Percentiles rank a stretch among this genome's conserved stretches.
These are phyloP conservation scores for Warburgia ugandensis DNA, from an alignment of 164 flowering plant species.

Conservation along the genomic window DNA sequence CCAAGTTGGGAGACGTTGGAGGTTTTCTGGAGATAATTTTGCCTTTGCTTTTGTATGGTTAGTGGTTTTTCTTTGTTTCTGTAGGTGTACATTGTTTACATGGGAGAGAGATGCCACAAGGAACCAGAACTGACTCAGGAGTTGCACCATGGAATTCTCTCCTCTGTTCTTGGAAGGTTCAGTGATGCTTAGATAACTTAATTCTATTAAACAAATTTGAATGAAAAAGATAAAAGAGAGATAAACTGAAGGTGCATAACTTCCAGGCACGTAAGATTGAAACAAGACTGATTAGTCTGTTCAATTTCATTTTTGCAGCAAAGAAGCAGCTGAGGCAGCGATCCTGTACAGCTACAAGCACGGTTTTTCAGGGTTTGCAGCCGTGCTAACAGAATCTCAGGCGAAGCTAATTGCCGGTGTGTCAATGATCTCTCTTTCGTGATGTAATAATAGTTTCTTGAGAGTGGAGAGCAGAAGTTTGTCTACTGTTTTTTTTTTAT, in stretches of 20 bases:
- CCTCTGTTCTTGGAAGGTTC: constrained; percentile 34
- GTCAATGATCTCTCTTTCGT: background rate
- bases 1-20: background rate
- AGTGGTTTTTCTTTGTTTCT: constrained; percentile 3
- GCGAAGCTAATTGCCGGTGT: constrained; percentile 38
- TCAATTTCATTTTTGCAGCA: constrained; percentile 29
- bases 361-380: constrained; percentile 56
- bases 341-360: constrained; percentile 18
- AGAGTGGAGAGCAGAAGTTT: too few species aligned
- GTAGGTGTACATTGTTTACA: constrained; percentile 39
- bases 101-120: constrained; percentile 28
- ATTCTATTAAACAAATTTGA: too few species aligned
- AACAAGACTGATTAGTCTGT: too few species aligned
- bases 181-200: background rate
- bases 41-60: background rate
- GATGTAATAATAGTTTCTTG: too few species aligned
- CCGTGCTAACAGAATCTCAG: constrained; percentile 29
- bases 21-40: background rate
- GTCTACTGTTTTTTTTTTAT: too few species aligned
- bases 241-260: too few species aligned
- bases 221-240: too few species aligned
- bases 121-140: constrained; percentile 26
- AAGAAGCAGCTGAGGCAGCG: constrained; percentile 22
- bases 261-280: too few species aligned
- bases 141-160: constrained; percentile 31